Percentiles rank a stretch among this genome's conserved stretches.
Evolutionary conservation across 2,329 filamentous ascomycete genomes (phyloP).

Genomic region (Cladophialophora carrionii): DNA sequence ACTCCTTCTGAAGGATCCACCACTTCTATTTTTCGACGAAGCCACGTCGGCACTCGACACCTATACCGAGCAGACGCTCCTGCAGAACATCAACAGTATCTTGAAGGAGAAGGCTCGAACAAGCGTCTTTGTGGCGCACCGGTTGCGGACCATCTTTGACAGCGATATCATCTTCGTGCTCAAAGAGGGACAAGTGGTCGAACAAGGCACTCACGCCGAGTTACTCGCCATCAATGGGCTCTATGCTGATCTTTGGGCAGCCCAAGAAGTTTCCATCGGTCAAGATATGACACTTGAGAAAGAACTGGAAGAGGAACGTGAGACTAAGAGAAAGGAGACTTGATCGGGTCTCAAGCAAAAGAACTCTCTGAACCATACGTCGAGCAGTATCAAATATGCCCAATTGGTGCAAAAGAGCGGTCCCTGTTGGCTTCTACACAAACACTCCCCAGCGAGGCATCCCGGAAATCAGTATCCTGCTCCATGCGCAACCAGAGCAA

Average conservation of each 20-base stretch:
- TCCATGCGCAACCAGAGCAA: neutral
- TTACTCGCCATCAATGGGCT: constrained; percentile 74
- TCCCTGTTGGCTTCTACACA: neutral
- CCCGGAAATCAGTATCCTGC: neutral
- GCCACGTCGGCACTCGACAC: constrained; percentile 88
- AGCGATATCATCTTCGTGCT: constrained; percentile 91
- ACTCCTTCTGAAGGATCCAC: constrained; percentile 80
- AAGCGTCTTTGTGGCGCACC: constrained; percentile 92
- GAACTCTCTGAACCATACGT: neutral
- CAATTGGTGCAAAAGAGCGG: neutral
- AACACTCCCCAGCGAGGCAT: neutral
- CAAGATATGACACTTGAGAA: constrained; percentile 48
- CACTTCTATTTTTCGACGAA: constrained; percentile 84
- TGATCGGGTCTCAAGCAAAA: neutral
- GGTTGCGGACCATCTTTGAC: constrained; percentile 90
- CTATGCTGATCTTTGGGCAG: constrained; percentile 84
- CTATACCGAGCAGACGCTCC: constrained; percentile 81
- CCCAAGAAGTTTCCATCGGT: constrained; percentile 62
- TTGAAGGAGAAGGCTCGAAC: constrained; percentile 85
- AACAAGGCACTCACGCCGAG: constrained; percentile 84
- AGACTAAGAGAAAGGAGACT: constrained; percentile 19
- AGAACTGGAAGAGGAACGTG: constrained; percentile 45
- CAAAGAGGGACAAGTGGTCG: constrained; percentile 79
- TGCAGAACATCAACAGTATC: constrained; percentile 91
- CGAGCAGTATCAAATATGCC: neutral